Evolutionary conservation across 1,284 basidiomycete species (phyloP), one percentile per base, ranked within the genome.

Genomic region (Apiotrichum porosum): DNA sequence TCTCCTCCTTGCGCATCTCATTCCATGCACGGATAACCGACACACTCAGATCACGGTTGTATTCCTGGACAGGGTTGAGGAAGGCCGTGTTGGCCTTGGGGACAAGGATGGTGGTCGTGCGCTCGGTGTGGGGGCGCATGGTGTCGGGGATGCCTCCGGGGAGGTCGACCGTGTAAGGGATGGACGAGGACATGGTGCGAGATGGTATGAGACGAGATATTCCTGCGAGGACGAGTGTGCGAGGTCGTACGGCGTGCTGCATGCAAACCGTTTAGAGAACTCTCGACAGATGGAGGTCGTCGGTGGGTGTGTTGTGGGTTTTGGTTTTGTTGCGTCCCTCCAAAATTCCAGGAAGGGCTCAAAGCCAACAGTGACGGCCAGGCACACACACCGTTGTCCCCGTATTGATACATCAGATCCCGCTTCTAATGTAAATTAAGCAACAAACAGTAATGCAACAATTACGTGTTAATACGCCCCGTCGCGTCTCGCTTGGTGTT

Each of bases 1-100:
- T 85, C 61, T 78, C 80, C 53, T 74, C 77, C 65, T 45, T 54
- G 33, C 54, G 51, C 44, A 54, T 24, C 34, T 75, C 79, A 66
- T 90, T 82, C 54, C 83, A 63, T 36, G 83, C 77, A 60, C 92
- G 83, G 52, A 98, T 97, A 54, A 85, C 86, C 8, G 92, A 86
- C 30, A 95, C 85, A 56, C 87, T 91, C 45, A 92, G 73, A 73
- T 98, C 94, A 36, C 95, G 81, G 74, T 99, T 99, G 78, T 97
- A 99, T 72, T 99, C 91, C 66, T 99, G 94, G 8, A 97, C 88
- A 2, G 95, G 94, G 68, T 99, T 99, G 51, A 98, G 76, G 74
- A 99, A 99, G 1, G 90, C 86, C 54, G 86, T 84, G 62, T 88
- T 83, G 47, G 75, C 76, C 37, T 83, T 78, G 1, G 85, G 83